These are phyloP conservation scores for Pleurotus pulmonarius DNA, from an alignment of 768 basidiomycete species.

Conservation along the genomic window DNA sequence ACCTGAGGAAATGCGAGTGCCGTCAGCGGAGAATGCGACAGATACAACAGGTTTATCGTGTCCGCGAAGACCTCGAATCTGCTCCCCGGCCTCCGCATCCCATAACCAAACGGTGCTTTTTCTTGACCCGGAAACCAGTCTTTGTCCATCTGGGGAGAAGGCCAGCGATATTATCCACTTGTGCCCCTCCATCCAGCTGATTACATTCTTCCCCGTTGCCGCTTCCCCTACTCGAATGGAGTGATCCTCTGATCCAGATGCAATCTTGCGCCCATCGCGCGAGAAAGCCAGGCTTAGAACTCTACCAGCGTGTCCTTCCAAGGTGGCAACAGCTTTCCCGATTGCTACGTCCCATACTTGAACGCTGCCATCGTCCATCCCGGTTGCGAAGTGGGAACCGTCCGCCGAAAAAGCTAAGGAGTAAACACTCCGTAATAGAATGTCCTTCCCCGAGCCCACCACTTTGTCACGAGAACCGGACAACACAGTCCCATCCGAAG, in stretches of 20 bases:
- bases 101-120: slow-evolving; percentile 15
- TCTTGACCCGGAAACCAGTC: slow-evolving; percentile 14
- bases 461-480: background rate
- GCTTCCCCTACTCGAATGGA: slow-evolving; percentile 4
- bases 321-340: background rate
- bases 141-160: slow-evolving; percentile 14
- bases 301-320: slow-evolving; percentile 2
- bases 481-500: background rate
- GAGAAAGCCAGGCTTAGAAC: background rate
- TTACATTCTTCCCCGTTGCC: background rate
- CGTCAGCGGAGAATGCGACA: slow-evolving; percentile 46
- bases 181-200: slow-evolving; percentile 12
- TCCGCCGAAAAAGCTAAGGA: slow-evolving; percentile 24
- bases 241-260: background rate
- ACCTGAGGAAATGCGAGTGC: slow-evolving; percentile 45
- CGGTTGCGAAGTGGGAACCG: slow-evolving; percentile 18
- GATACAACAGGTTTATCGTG: slow-evolving; percentile 13
- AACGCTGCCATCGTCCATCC: slow-evolving; percentile 14
- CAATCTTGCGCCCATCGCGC: background rate
- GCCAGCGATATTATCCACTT: slow-evolving; percentile 8
- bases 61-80: slow-evolving; percentile 4
- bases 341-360: slow-evolving; percentile 10
- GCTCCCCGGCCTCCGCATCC: slow-evolving; percentile 11
- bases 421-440: slow-evolving; percentile 10
- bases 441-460: slow-evolving; percentile 7